Evolutionary conservation across 1,284 basidiomycete species (phyloP).

Genomic region (Marasmius tenuissimus): DNA sequence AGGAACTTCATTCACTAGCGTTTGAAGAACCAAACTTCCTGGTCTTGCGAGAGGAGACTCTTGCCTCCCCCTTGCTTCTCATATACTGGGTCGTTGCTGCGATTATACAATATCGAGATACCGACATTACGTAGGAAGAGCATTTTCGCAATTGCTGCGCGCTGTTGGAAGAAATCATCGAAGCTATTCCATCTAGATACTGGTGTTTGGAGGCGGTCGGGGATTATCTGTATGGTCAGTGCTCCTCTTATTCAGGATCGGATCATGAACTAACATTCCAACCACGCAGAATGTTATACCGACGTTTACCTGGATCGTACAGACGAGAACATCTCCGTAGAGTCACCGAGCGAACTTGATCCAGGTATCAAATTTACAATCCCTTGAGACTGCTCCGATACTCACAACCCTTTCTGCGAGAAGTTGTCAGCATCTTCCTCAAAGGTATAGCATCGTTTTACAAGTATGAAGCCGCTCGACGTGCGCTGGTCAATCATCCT

Average conservation of each 20-base stretch:
- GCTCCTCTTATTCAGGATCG: not conserved
- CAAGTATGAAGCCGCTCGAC: not conserved
- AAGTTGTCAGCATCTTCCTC: not conserved
- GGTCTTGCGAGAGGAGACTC: not conserved
- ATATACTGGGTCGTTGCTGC: not conserved
- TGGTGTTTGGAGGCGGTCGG: not conserved
- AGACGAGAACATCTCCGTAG: not conserved
- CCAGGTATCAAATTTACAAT: not conserved
- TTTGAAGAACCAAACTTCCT: not conserved
- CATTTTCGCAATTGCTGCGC: not conserved
- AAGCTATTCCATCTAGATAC: not conserved
- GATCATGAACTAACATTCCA: not conserved
- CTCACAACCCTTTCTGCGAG: not conserved
- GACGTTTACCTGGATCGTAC: not conserved
- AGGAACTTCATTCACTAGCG: not conserved
- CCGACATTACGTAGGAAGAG: not conserved
- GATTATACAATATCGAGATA: not conserved
- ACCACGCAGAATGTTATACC: not conserved
- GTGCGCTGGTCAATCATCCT: not conserved
- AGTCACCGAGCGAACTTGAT: not conserved
- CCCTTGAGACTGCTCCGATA: not conserved
- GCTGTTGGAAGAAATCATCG: not conserved
- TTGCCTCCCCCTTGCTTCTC: not conserved
- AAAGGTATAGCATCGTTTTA: not conserved
- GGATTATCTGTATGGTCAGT: not conserved